Percentiles rank a stretch among this genome's conserved stretches.
These are phyloP conservation scores for Phytopythium vexans DNA, from an alignment of 352 stramenopile species.

Conservation along the genomic window DNA sequence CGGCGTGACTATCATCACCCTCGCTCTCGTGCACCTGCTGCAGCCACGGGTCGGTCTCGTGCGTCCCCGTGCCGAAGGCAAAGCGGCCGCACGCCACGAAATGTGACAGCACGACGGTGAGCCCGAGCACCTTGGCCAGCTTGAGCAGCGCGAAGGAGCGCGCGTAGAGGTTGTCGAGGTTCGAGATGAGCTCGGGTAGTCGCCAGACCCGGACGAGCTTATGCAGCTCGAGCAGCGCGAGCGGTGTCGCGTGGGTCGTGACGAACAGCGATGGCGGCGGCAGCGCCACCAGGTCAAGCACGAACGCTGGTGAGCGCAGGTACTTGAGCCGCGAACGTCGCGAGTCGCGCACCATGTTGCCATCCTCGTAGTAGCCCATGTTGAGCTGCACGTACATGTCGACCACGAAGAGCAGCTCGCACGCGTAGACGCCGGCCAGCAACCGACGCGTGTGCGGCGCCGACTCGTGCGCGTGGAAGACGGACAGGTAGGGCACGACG, in stretches of 20 bases:
- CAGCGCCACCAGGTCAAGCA: slow-evolving; percentile 45
- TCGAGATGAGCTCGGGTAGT: slow-evolving; percentile 43
- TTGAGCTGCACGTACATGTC: slow-evolving; percentile 75
- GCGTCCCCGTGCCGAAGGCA: slow-evolving; percentile 39
- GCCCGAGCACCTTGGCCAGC: slow-evolving; percentile 47
- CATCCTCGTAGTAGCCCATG: slow-evolving; percentile 71
- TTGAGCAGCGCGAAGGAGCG: slow-evolving; percentile 58
- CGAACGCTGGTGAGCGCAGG: slow-evolving; percentile 45
- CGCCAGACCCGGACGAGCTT: slow-evolving; percentile 53
- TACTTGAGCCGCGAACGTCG: slow-evolving; percentile 61
- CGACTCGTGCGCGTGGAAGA: slow-evolving; percentile 19
- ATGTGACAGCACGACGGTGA: slow-evolving; percentile 47
- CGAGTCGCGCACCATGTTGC: slow-evolving; percentile 60
- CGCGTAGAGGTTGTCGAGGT: slow-evolving; percentile 66
- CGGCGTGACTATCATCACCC: not conserved
- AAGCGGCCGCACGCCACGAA: slow-evolving; percentile 53
- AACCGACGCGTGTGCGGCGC: slow-evolving; percentile 8
- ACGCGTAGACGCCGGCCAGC: slow-evolving; percentile 46
- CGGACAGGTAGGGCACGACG: slow-evolving; percentile 38
- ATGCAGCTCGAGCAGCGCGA: slow-evolving; percentile 43
- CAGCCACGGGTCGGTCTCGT: slow-evolving; percentile 30
- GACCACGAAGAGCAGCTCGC: slow-evolving; percentile 51
- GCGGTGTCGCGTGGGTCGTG: slow-evolving; percentile 7
- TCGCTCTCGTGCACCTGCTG: slow-evolving; percentile 4
- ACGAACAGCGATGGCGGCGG: slow-evolving; percentile 44